Conservation (phyloP, 768 basidiomycete genomes). For the Pluteus cervinus region DNA sequence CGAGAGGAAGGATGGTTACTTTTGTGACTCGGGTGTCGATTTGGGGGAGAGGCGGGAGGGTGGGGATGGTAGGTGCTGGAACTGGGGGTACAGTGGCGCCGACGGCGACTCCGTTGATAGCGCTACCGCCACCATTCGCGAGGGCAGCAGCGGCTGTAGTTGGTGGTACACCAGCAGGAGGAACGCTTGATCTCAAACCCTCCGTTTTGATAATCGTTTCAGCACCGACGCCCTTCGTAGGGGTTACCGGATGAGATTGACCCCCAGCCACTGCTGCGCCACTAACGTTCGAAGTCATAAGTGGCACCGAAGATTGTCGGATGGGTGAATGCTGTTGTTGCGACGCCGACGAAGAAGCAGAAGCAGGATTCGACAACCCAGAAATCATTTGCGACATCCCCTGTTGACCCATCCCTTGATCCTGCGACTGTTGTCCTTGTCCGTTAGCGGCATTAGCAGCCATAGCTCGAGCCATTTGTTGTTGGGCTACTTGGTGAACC, state of each 20-base stretch:
- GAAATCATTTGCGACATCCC: slow-evolving; percentile 14
- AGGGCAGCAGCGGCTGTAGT: slow-evolving; percentile 1
- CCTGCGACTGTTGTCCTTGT: too few species aligned
- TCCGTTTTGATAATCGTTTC: slow-evolving; percentile 5
- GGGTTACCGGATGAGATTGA: slow-evolving; percentile 6
- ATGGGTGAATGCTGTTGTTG: slow-evolving; percentile 16
- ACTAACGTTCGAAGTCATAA: slow-evolving; percentile 5
- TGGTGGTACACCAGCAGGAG: slow-evolving; percentile 3
- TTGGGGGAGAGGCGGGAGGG: slow-evolving; percentile 36
- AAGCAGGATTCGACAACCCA: slow-evolving; percentile 8
- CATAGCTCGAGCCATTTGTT: not conserved
- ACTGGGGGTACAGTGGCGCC: slow-evolving; percentile 8
- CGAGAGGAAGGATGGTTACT: slow-evolving; percentile 56
- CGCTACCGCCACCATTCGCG: slow-evolving; percentile 6
- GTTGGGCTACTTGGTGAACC: slow-evolving; percentile 1
- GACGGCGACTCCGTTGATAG: slow-evolving; percentile 6
- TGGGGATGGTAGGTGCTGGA: slow-evolving; percentile 12
- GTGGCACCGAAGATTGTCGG: slow-evolving; percentile 21
- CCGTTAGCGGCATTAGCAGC: not conserved
- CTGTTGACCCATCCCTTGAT: slow-evolving; percentile 13
- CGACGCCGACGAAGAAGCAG: slow-evolving; percentile 6
- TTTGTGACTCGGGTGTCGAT: slow-evolving; percentile 53
- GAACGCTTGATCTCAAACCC: slow-evolving; percentile 5
- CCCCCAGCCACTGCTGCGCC: slow-evolving; percentile 7
- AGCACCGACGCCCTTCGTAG: slow-evolving; percentile 3